Base-by-base conservation (phyloP, 768 basidiomycete genomes). In the Xerocomellus dryophilus region DNA sequence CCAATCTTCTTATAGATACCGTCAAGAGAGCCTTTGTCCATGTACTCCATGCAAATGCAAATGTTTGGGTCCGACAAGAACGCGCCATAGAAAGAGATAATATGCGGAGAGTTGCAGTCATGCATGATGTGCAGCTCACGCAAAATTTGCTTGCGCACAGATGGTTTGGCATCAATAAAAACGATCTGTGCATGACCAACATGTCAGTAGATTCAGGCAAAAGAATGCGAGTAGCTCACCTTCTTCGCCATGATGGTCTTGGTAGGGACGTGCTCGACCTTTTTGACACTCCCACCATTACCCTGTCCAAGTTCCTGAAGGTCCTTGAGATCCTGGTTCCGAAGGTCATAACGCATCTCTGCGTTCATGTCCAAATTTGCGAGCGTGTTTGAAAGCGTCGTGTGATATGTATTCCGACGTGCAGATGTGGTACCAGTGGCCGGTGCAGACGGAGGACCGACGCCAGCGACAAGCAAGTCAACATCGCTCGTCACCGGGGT, bases 71-170 rank as follows among this genome's bases (percentile, higher is more conserved):
- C 97, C 3, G 90, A 85, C 31, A 98, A 78, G 74, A 93, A 99
- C 48, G 97, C 97, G 57, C 97, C 97, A 68, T 88, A 95, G 76
- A 98, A 99, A 0, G 91, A 94, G 63, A 99, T 90, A 69, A 99
- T 99, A 71, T 93, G 91, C 50, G 81, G 82, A 7, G 92, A 95
- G 60, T 88, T 80, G 73, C 96, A 98, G 72, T 97, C 90, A 71
- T 98, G 93, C 96, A 98, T 96, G 77, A 99, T 98, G 64, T 98
- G 96, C 61, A 99, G 77, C 69, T 99, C 97, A 47, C 97, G 87
- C 35, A 98, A 78, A 64, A 99, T 98, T 75, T 99, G 97, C 70
- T 98, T 99, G 58, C 95, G 81, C 31, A 98, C 93, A 2, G 92
- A 83, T 10, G 94, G 96, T 69, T 98, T 98, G 29, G 93, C 94